Percentiles rank a stretch among this genome's conserved stretches.
phyloP scores from a whole-genome alignment of 768 basidiomycete species.

The Cystofilobasidium bisporidii region DNA sequence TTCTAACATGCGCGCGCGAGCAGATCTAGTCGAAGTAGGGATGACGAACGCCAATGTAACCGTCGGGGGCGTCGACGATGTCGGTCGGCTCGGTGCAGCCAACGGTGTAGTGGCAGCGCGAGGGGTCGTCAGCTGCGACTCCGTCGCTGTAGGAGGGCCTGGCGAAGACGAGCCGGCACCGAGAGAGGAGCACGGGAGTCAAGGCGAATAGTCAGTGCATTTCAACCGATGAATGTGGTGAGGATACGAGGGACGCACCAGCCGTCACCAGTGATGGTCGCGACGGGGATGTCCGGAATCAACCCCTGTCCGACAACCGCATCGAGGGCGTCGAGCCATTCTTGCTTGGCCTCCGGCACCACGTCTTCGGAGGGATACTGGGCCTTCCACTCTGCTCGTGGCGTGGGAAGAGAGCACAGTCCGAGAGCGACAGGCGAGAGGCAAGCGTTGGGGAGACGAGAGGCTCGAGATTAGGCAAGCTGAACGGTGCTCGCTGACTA shows the following conservation, averaged over 20 bases:
- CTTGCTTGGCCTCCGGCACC: constrained; percentile 31
- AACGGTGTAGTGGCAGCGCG: background rate
- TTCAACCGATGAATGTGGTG: no score
- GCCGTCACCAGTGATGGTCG: constrained; percentile 40
- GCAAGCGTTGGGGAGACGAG: no score
- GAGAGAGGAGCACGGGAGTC: no score
- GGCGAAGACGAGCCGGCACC: background rate
- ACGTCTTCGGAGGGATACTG: background rate
- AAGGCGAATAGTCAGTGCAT: no score
- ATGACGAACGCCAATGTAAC: constrained; percentile 46
- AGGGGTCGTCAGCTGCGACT: background rate
- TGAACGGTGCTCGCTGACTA: no score
- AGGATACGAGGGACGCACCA: background rate
- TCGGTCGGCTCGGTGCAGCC: constrained; percentile 36
- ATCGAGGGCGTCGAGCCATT: constrained; percentile 64
- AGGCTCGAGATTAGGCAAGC: no score
- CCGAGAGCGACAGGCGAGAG: no score
- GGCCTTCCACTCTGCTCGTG: background rate
- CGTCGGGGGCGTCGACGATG: constrained; percentile 67
- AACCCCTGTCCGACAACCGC: constrained; percentile 57
- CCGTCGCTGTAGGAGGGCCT: background rate
- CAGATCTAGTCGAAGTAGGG: no score
- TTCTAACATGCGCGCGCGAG: no score
- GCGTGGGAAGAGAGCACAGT: no score
- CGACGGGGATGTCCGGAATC: constrained; percentile 59